Conservation (phyloP, 768 basidiomycete species). For the Amylocystis lapponica region DNA sequence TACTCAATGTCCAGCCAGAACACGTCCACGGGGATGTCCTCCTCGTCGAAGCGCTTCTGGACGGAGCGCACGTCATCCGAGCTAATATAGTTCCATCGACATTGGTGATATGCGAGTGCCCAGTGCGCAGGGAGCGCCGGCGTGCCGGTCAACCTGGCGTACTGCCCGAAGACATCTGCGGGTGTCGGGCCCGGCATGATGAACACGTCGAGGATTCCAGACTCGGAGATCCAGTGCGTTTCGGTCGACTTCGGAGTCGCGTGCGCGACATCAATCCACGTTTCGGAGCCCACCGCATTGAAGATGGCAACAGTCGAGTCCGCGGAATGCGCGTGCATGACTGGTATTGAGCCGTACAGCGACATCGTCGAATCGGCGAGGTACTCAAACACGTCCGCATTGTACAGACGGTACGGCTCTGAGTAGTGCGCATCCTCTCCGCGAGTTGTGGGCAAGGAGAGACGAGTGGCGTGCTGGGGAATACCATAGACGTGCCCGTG, state of each 20-base stretch:
- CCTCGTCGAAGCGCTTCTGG: slow-evolving; percentile 85
- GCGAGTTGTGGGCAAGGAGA: slow-evolving; percentile 84
- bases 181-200: slow-evolving; percentile 89
- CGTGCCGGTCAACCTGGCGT: slow-evolving; percentile 77
- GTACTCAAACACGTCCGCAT: slow-evolving; percentile 96
- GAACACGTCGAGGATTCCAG: slow-evolving; percentile 92
- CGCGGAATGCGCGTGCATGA: slow-evolving; percentile 89
- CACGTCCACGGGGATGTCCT: slow-evolving; percentile 92
- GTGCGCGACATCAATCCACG: slow-evolving; percentile 90
- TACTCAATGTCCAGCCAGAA: slow-evolving; percentile 99
- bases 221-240: slow-evolving; percentile 98
- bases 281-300: slow-evolving; percentile 83
- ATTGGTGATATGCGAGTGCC: slow-evolving; percentile 94
- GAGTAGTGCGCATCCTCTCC: slow-evolving; percentile 71
- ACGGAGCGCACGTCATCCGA: slow-evolving; percentile 83
- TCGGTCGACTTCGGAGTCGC: slow-evolving; percentile 60
- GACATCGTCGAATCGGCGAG: slow-evolving; percentile 71
- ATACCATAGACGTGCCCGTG: slow-evolving; percentile 93
- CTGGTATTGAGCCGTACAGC: slow-evolving; percentile 87
- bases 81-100: slow-evolving; percentile 96
- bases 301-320: slow-evolving; percentile 89
- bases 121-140: slow-evolving; percentile 87
- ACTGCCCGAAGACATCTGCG: slow-evolving; percentile 78
- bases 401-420: slow-evolving; percentile 94
- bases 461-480: slow-evolving; percentile 89